Percentiles rank a stretch among this genome's conserved stretches.
Evolutionary conservation across 192 early-diverging fungal genomes (phyloP).

Genomic region (Cetraspora pellucida): DNA sequence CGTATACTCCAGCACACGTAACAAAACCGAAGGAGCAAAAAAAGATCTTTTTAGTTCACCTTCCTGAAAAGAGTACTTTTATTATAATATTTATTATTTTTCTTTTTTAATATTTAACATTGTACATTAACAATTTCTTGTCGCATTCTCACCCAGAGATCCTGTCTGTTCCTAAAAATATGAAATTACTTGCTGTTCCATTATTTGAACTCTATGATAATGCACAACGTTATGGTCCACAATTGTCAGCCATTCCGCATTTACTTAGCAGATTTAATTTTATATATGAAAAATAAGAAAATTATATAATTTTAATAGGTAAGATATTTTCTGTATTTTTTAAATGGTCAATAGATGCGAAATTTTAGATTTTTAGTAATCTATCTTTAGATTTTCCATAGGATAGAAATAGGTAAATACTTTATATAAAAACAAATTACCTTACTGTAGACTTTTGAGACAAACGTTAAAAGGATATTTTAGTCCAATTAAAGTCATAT

Average conservation of each 20-base stretch:
- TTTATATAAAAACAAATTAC: no score
- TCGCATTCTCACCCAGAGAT: constrained; percentile 48
- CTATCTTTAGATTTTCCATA: no score
- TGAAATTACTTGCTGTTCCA: constrained; percentile 79
- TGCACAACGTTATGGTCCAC: constrained; percentile 70
- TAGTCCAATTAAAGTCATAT: no score
- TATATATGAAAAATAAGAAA: constrained; percentile 44
- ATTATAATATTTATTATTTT: not conserved
- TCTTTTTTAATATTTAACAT: not conserved
- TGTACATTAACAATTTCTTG: no score
- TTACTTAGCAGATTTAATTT: constrained; percentile 60
- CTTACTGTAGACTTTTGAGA: no score
- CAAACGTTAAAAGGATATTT: no score
- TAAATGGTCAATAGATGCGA: no score
- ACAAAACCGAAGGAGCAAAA: constrained; percentile 79
- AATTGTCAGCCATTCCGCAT: constrained; percentile 68
- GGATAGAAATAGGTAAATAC: no score
- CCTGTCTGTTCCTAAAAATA: constrained; percentile 73
- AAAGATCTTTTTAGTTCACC: constrained; percentile 71
- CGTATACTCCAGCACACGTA: constrained; percentile 78
- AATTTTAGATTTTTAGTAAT: no score
- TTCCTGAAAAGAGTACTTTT: constrained; percentile 68
- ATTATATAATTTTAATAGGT: not conserved
- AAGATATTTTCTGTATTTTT: no score
- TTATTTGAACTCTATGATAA: constrained; percentile 82